Evolutionary conservation across 2,329 filamentous ascomycete genomes (phyloP), one percentile per base, ranked within the genome.

Genomic region (Samsoniella hepiali): DNA sequence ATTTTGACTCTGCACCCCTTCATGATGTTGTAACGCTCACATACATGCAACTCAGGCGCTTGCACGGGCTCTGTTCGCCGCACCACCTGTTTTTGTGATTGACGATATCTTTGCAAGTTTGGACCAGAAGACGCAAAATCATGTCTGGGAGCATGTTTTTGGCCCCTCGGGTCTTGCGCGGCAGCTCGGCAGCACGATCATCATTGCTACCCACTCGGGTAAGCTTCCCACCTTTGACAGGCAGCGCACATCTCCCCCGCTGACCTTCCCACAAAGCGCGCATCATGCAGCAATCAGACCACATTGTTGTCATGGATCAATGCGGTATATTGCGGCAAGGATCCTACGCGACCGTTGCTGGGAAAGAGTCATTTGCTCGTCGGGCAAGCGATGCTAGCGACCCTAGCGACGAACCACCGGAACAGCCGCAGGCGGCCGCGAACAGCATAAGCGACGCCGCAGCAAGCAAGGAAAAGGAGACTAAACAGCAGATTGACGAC

Each of bases 71-170:
- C 92, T 97, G 2, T 97, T 97, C 72, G 91, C 93, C 62, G 86
- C 93, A 68, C 91, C 93, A 17, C 93, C 96, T 73, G 84, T 97
- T 55, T 96, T 96, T 71, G 80, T 97, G 22, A 81, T 97, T 13
- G 93, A 97, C 70, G 93, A 97, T 73, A 89, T 91, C 66, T 81
- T 97, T 11, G 96, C 91, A 7, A 93, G 93, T 1, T 92, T 97
- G 15, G 93, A 97, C 11, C 64, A 60, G 36, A 22, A n/a, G 22
- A 67, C 66, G 3, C 63, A 65, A 2, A 60, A 22, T 5, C 44
- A 22, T 1, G 50, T 67, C 7, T 42, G 62, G 0, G n/a, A 49
- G 1, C 63, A 60, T 2, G 50, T 67, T 8, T 50, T 67, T 3
- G 65, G 65, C 6, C 47, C 58, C 1, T 22, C 47, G 17, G 67